A percentile compares a stretch with the other conserved stretches of the same genome.
Conservation (phyloP, 192 early-diverging fungal species). For the Backusella tuberculispora region DNA sequence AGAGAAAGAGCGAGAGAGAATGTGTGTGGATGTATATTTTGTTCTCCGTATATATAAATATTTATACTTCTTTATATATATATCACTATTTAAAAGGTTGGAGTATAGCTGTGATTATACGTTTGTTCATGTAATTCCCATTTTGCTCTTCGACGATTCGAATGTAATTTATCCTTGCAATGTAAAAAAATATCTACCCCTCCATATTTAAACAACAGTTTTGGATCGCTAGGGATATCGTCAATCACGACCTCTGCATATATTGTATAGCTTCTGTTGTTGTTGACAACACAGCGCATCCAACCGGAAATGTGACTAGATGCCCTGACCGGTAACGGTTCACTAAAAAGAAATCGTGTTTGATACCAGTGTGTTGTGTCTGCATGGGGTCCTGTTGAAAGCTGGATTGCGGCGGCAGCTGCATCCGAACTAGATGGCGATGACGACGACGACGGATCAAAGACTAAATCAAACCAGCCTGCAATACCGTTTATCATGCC, state of each 20-base stretch:
- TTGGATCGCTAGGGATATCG: slow-evolving; percentile 44
- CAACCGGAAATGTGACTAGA: slow-evolving; percentile 79
- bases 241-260: slow-evolving; percentile 66
- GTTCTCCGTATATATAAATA: neutral
- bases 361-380: slow-evolving; percentile 99
- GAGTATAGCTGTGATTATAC: slow-evolving; percentile 73
- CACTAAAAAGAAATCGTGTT: slow-evolving; percentile 88
- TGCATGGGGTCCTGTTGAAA: slow-evolving; percentile 84
- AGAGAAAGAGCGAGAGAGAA: no score
- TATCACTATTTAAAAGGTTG: slow-evolving; percentile 15
- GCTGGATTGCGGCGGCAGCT: slow-evolving; percentile 61
- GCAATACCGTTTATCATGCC: slow-evolving; percentile 93
- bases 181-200: slow-evolving; percentile 4
- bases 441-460: slow-evolving; percentile 43
- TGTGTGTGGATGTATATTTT: no score
- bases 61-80: neutral
- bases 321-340: slow-evolving; percentile 93
- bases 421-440: slow-evolving; percentile 44
- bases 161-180: neutral
- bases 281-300: slow-evolving; percentile 86
- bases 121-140: slow-evolving; percentile 96
- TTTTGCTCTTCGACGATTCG: slow-evolving; percentile 59
- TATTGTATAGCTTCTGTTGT: slow-evolving; percentile 89
- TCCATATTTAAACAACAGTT: slow-evolving; percentile 26
- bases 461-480: slow-evolving; percentile 96